A percentile compares a stretch with the other conserved stretches of the same genome.
These are phyloP conservation scores for Fulvia fulva DNA, from an alignment of 2,329 filamentous ascomycete genomes.

Conservation along the genomic window DNA sequence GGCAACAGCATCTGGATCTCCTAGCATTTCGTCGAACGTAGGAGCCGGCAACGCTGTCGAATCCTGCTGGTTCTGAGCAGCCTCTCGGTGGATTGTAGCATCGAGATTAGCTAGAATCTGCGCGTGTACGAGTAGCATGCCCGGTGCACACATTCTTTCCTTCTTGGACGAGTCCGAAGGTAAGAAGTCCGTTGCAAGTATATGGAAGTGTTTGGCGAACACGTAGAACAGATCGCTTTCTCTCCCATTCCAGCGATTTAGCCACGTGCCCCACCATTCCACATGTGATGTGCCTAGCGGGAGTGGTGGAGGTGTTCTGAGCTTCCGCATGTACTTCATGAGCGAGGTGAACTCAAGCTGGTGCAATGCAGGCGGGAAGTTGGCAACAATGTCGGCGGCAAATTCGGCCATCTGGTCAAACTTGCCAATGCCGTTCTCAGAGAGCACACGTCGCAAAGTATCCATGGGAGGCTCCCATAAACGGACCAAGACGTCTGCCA, in stretches of 20 bases:
- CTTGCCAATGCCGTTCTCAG: conserved; percentile 60
- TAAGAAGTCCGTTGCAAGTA: conserved; percentile 65
- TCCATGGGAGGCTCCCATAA: conserved; percentile 72
- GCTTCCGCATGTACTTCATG: conserved; percentile 53
- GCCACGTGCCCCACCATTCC: conserved; percentile 82
- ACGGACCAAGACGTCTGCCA: conserved; percentile 77
- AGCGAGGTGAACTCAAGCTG: conserved; percentile 60
- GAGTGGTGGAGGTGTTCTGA: conserved; percentile 63
- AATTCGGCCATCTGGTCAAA: conserved; percentile 45
- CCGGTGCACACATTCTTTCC: conserved; percentile 66
- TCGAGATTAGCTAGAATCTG: conserved; percentile 77
- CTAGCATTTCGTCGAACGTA: conserved; percentile 64
- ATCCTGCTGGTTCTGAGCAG: conserved; percentile 44
- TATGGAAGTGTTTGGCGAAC: conserved; percentile 83
- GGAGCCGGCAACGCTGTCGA: conserved; percentile 41
- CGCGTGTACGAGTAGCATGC: conserved; percentile 73
- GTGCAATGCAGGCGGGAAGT: conserved; percentile 66
- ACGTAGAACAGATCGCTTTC: conserved; percentile 90
- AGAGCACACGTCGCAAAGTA: conserved; percentile 65
- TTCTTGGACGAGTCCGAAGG: conserved; percentile 46
- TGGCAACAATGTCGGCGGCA: conserved; percentile 61
- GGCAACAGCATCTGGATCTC: conserved; percentile 63
- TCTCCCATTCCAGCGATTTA: conserved; percentile 77
- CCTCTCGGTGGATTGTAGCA: conserved; percentile 75
- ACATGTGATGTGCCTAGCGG: conserved; percentile 68